phyloP scores from a whole-genome alignment of 179 eudicot species.

The Silene vulgaris region DNA sequence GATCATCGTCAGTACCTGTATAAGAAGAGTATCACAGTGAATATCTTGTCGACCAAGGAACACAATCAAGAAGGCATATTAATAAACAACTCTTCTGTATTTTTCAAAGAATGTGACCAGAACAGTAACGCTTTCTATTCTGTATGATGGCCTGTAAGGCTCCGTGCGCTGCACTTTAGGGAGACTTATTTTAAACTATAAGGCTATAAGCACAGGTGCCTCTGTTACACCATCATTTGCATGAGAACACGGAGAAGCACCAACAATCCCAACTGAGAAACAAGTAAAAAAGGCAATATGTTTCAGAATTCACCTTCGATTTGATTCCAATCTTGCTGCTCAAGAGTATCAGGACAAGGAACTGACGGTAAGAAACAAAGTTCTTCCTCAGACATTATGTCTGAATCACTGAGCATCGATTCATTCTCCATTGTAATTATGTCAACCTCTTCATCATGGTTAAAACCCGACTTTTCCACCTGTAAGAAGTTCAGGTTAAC shows the following conservation, averaged over 20 bases:
- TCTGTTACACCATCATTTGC: no score
- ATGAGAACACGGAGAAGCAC: background rate
- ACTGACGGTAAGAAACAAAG: constrained; percentile 69
- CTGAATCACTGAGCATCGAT: constrained; percentile 76
- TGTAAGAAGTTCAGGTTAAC: constrained; percentile 25
- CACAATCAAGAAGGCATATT: no score
- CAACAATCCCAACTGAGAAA: background rate
- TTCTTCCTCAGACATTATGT: constrained; percentile 66
- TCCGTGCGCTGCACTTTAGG: background rate
- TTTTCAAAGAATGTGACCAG: no score
- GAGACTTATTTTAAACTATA: no score
- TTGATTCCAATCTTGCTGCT: constrained; percentile 42
- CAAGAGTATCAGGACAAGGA: constrained; percentile 64
- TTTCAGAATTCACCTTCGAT: constrained; percentile 47
- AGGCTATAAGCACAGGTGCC: no score
- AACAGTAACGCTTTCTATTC: no score
- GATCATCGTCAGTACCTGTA: constrained; percentile 46
- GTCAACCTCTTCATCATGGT: constrained; percentile 79
- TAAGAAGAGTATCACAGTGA: background rate
- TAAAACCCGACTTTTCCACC: constrained; percentile 62
- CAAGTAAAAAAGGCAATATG: background rate
- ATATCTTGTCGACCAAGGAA: no score
- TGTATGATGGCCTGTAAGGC: no score
- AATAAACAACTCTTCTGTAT: no score
- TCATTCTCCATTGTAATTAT: constrained; percentile 68